These are phyloP conservation scores for Solanum ossicruentum DNA, from an alignment of 257 asterid species.

Conservation along the genomic window DNA sequence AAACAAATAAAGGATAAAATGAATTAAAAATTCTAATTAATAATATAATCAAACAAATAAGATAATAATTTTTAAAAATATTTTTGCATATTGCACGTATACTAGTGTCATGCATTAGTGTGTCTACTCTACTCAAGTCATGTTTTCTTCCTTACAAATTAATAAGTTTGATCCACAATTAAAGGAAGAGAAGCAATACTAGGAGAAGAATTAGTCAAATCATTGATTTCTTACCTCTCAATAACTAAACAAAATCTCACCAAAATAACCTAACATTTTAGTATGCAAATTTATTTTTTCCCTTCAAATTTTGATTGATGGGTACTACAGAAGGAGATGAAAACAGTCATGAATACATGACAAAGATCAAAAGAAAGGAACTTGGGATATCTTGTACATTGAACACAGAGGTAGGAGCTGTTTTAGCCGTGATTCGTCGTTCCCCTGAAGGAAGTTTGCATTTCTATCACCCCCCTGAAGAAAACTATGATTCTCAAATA, in stretches of 20 bases:
- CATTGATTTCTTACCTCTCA: not conserved
- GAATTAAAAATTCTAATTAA: not conserved
- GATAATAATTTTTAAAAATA: not conserved
- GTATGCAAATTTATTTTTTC: not conserved
- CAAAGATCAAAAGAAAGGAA: conserved; percentile 43
- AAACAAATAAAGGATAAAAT: not conserved
- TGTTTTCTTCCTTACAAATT: not conserved
- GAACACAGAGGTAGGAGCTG: conserved; percentile 80
- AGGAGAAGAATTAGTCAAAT: conserved; percentile 28
- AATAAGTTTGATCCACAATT: not conserved
- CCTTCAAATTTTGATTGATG: conserved; percentile 6
- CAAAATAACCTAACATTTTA: conserved; percentile 12
- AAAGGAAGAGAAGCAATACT: not conserved
- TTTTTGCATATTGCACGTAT: not conserved
- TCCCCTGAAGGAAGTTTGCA: conserved; percentile 36
- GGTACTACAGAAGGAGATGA: conserved; percentile 28
- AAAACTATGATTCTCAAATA: conserved; percentile 31
- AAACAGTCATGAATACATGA: conserved; percentile 3
- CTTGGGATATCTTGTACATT: conserved; percentile 84
- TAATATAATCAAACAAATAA: not conserved
- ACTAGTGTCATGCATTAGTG: not conserved
- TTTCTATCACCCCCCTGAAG: conserved; percentile 44
- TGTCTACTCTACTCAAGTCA: not conserved
- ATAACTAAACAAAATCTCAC: not conserved
- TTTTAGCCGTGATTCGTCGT: conserved; percentile 75